Percentiles rank a stretch among this genome's conserved stretches.
Evolutionary conservation across 2,329 filamentous ascomycete species (phyloP).

Genomic region (Neocatenulostroma microsporum): DNA sequence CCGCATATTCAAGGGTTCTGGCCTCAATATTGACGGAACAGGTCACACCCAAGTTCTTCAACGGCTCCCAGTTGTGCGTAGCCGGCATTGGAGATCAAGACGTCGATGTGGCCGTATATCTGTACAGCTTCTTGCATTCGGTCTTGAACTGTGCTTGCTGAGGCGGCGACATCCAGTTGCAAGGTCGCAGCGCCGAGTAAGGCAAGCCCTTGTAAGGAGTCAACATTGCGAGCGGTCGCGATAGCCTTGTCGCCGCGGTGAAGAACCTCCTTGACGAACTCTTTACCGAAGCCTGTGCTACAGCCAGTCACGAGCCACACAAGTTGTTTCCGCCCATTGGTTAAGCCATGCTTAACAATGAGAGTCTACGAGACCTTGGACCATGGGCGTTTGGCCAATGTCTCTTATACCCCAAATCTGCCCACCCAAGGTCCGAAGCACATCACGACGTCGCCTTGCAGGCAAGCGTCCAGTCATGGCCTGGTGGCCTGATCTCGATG

Average conservation of each 20-base stretch:
- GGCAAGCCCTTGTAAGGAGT: background rate
- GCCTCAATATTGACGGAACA: background rate
- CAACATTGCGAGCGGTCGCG: conserved; percentile 9
- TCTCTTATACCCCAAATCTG: no score
- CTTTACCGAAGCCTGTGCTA: conserved; percentile 5
- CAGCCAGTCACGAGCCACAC: conserved; percentile 9
- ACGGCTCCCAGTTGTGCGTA: conserved; percentile 5
- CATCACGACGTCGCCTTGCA: no score
- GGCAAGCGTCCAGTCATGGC: no score
- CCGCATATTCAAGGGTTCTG: no score
- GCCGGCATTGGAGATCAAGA: conserved; percentile 10
- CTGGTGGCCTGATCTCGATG: no score
- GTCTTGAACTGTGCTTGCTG: background rate
- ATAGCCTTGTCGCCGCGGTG: conserved; percentile 10
- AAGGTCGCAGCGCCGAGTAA: conserved; percentile 5
- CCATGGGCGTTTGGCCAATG: no score
- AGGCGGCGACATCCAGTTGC: conserved; percentile 9
- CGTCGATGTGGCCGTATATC: conserved; percentile 9
- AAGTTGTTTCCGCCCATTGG: no score
- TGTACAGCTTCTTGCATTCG: conserved; percentile 5
- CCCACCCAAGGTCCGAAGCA: no score
- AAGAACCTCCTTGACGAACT: conserved; percentile 7
- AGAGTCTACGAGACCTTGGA: no score
- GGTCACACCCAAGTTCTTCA: conserved; percentile 4
- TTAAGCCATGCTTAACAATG: no score